Evolutionary conservation across 768 basidiomycete species (phyloP).

Genomic region (Piloderma croceum): DNA sequence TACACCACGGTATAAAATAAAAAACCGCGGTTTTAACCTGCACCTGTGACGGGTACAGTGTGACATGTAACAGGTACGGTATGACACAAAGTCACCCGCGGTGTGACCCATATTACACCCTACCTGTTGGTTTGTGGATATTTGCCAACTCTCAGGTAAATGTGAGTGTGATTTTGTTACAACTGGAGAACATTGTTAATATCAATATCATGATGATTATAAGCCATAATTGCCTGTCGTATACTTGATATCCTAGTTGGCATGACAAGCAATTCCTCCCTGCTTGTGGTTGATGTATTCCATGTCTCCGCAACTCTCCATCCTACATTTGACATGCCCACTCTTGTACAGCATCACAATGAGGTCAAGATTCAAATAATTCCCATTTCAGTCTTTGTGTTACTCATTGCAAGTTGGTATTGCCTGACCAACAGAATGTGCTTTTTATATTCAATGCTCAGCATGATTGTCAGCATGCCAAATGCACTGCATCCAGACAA

Average conservation of each 20-base stretch:
- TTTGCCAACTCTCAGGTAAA: conserved; percentile 15
- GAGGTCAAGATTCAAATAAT: conserved; percentile 1
- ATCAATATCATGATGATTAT: too few species aligned
- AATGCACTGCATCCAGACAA: conserved; percentile 9
- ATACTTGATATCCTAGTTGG: too few species aligned
- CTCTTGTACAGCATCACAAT: conserved; percentile 1
- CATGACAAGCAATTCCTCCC: too few species aligned
- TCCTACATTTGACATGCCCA: conserved; percentile 7
- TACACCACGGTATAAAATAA: too few species aligned
- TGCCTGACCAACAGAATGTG: conserved; percentile 12
- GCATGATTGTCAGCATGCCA: conserved; percentile 16
- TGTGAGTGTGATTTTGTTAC: too few species aligned
- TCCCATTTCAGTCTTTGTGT: conserved; percentile 1
- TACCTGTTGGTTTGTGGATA: conserved; percentile 19
- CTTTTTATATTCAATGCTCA: conserved; percentile 20
- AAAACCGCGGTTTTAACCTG: too few species aligned
- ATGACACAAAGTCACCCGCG: too few species aligned
- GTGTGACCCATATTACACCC: conserved; percentile 14
- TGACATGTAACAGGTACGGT: too few species aligned
- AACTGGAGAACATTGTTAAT: too few species aligned
- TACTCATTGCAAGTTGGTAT: too few species aligned
- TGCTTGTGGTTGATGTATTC: conserved; percentile 7
- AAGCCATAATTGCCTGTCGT: too few species aligned
- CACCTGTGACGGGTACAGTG: too few species aligned
- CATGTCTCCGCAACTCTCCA: conserved; percentile 3